Conservation (phyloP, 2,329 filamentous ascomycete species). For the Penicillium freii region DNA sequence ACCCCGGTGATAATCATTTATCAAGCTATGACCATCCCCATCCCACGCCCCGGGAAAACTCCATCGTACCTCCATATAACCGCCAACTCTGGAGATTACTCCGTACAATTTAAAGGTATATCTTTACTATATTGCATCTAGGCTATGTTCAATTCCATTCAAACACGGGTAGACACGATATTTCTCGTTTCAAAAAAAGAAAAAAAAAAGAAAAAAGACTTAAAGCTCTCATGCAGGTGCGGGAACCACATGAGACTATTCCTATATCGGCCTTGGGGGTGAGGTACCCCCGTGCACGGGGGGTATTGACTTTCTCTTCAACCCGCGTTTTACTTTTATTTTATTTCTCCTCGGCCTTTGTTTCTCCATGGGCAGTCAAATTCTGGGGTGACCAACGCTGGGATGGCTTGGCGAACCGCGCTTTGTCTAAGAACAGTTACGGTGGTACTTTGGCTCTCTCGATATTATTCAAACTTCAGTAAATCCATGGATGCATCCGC, state of each 20-base stretch:
- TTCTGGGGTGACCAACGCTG: conserved; percentile 21
- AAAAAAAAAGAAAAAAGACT: conserved; percentile 1
- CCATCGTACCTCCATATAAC: neutral
- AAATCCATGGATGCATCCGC: neutral
- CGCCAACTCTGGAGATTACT: neutral
- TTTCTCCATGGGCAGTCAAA: conserved; percentile 19
- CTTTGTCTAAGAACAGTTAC: conserved; percentile 4
- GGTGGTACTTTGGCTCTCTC: neutral
- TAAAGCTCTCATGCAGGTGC: conserved; percentile 19
- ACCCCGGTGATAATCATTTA: neutral
- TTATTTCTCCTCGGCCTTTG: neutral
- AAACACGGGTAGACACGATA: neutral
- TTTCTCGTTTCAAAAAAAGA: conserved; percentile 15
- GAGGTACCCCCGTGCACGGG: neutral
- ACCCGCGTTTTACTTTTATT: neutral
- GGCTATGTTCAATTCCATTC: neutral
- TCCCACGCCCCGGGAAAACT: neutral
- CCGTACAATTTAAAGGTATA: neutral
- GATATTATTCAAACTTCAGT: no score
- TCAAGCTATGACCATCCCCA: neutral
- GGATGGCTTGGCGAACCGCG: conserved; percentile 23
- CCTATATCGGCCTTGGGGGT: conserved; percentile 6
- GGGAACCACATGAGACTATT: conserved; percentile 13
- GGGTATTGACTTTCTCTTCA: neutral
- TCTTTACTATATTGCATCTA: neutral